phyloP scores from a whole-genome alignment of 768 basidiomycete species.

The Leccinum sublutescens region DNA sequence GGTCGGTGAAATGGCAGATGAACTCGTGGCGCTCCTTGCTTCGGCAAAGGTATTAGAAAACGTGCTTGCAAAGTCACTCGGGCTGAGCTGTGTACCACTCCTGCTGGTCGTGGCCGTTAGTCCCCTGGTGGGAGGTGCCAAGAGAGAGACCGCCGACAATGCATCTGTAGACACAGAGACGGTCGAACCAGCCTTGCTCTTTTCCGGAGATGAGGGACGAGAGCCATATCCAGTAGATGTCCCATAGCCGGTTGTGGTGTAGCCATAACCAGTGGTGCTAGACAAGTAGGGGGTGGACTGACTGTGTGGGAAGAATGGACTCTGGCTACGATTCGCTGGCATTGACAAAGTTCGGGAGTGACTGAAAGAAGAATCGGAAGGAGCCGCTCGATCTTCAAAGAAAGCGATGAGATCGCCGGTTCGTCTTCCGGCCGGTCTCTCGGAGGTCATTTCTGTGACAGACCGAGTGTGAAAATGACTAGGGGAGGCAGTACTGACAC shows the following conservation, averaged over 20 bases:
- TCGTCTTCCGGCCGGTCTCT: conserved; percentile 48
- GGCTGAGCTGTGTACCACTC: conserved; percentile 35
- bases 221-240: conserved; percentile 36
- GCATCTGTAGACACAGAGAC: conserved; percentile 29
- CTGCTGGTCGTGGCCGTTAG: conserved; percentile 18
- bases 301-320: conserved; percentile 30
- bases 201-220: conserved; percentile 48
- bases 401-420: conserved; percentile 72
- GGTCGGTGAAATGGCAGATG: conserved; percentile 38
- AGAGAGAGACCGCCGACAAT: conserved; percentile 39
- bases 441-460: conserved; percentile 54
- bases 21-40: conserved; percentile 24
- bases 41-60: conserved; percentile 42
- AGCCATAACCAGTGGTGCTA: conserved; percentile 36
- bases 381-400: conserved; percentile 57
- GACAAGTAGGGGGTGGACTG: conserved; percentile 42
- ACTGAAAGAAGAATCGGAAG: conserved; percentile 35
- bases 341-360: conserved; percentile 57
- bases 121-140: conserved; percentile 48
- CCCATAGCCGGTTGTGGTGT: conserved; percentile 33
- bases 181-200: conserved; percentile 38
- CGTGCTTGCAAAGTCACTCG: conserved; percentile 37
- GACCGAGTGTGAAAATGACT: conserved; percentile 49
- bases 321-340: conserved; percentile 37
- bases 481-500: conserved; percentile 39